A percentile compares a stretch with the other conserved stretches of the same genome.
These are phyloP conservation scores for Tephrocybe sp. DNA, from an alignment of 768 basidiomycete genomes.

Conservation along the genomic window DNA sequence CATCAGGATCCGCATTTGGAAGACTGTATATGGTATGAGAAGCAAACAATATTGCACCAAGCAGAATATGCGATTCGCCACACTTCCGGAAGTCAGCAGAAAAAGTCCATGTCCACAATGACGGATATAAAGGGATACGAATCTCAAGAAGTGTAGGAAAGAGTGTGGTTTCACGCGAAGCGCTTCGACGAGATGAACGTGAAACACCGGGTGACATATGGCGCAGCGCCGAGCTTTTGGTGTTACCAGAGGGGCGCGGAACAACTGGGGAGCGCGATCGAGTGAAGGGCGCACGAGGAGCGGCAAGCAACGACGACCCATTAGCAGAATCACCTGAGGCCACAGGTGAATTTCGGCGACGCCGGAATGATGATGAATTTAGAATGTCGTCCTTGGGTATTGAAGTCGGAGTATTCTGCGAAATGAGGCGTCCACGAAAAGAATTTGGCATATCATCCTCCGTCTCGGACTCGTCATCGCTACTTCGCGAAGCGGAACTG, in stretches of 20 bases:
- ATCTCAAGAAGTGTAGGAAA: slow-evolving; percentile 52
- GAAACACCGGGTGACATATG: slow-evolving; percentile 43
- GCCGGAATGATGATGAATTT: slow-evolving; percentile 26
- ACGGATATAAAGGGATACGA: slow-evolving; percentile 43
- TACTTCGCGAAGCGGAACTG: slow-evolving; percentile 52
- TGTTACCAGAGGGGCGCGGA: slow-evolving; percentile 26
- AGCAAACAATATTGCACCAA: slow-evolving; percentile 61
- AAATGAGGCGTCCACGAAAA: slow-evolving; percentile 44
- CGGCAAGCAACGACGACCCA: slow-evolving; percentile 29
- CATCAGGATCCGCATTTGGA: slow-evolving; percentile 22
- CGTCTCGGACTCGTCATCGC: slow-evolving; percentile 58
- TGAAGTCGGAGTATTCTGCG: slow-evolving; percentile 26
- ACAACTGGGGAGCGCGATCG: slow-evolving; percentile 73
- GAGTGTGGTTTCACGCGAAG: slow-evolving; percentile 28
- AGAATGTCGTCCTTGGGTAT: slow-evolving; percentile 24
- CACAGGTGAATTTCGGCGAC: slow-evolving; percentile 29
- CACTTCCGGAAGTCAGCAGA: slow-evolving; percentile 63
- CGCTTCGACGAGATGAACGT: slow-evolving; percentile 39
- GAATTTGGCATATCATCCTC: slow-evolving; percentile 44
- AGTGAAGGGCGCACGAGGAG: slow-evolving; percentile 53
- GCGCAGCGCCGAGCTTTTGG: slow-evolving; percentile 30
- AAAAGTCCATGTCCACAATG: slow-evolving; percentile 41
- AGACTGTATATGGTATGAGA: slow-evolving; percentile 46
- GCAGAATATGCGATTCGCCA: slow-evolving; percentile 63
- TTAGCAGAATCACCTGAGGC: slow-evolving; percentile 39